These are phyloP conservation scores for Aureobasidium sp. DNA, from an alignment of 2,329 filamentous ascomycete species.

Conservation along the genomic window DNA sequence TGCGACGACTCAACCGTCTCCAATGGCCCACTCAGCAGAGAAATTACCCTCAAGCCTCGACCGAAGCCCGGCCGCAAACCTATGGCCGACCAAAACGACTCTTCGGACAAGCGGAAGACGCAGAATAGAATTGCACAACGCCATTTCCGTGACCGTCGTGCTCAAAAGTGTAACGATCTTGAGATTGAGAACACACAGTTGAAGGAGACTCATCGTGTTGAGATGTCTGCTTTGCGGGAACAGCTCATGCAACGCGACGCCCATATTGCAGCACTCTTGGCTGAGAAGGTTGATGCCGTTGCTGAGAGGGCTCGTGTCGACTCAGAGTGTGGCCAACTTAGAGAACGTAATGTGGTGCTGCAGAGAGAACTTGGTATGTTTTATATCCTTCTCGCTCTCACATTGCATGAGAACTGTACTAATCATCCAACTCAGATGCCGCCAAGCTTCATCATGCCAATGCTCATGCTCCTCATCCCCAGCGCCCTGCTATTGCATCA, in stretches of 20 bases:
- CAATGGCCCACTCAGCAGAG: slow-evolving; percentile 9
- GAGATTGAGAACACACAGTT: slow-evolving; percentile 37
- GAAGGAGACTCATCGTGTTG: slow-evolving; percentile 34
- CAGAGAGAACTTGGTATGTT: slow-evolving; percentile 3
- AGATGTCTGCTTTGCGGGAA: not conserved
- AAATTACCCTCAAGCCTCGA: slow-evolving; percentile 30
- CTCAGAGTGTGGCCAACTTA: not conserved
- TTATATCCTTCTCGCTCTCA: not conserved
- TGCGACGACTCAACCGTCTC: not conserved
- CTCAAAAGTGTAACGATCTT: slow-evolving; percentile 68
- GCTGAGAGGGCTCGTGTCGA: not conserved
- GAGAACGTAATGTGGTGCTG: not conserved
- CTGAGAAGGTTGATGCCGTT: not conserved
- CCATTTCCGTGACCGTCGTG: slow-evolving; percentile 79
- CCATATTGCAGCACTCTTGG: not conserved
- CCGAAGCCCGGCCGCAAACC: slow-evolving; percentile 78
- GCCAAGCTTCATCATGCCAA: not conserved
- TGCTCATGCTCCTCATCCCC: not conserved
- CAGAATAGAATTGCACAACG: slow-evolving; percentile 91
- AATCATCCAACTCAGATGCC: not conserved
- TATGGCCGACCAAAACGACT: slow-evolving; percentile 58
- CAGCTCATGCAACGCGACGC: not conserved
- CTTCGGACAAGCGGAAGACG: slow-evolving; percentile 84
- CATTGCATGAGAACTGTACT: not conserved
- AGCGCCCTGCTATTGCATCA: not conserved